Base-by-base conservation (phyloP, 768 basidiomycete genomes). In the Gelatoporia subvermispora region DNA sequence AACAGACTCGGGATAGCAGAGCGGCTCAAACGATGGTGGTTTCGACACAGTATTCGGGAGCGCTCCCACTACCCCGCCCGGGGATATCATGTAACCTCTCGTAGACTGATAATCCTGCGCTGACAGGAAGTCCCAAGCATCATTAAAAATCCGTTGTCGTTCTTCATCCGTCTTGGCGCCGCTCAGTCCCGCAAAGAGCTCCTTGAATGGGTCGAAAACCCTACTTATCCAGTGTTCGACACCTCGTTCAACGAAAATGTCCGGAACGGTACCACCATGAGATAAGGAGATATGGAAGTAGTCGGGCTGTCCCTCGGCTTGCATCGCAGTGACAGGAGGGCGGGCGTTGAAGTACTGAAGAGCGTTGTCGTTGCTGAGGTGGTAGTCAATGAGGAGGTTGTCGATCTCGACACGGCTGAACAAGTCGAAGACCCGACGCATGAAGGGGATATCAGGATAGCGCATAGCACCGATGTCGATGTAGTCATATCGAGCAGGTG, bases 381-480 rank as follows among this genome's bases (percentile, higher is more conserved):
- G 28, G 40, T 52, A 49, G 13, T 49, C 43, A 47, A 53, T 59
- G 41, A 63, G 45, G 38, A 41, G 36, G n/a, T 42, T n/a, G 4
- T 36, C 37, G 16, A 23, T 49, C 35, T 49, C 46, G 24, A 50
- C 53, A 11, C 49, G 40, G 8, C 51, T 43, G 56, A 67, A 66
- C 34, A 68, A 60, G 31, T 64, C 50, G 45, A 66, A 65, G 7
- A 62, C 59, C 5, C 49, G 59, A n/a, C 57, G 45, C 65, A 66
- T 69, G 48, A 60, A 53, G 9, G 48, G 42, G 36, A 62, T 67
- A 15, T 67, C 34, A 11, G 68, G 70, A 48, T 61, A 71, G 35
- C 68, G 63, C 68, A 70, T 71, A 3, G 68, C 70, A 15, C 70
- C 70, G 22, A 67, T 48, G 25, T 66, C 66, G 46, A 44, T 7